A percentile compares a stretch with the other conserved stretches of the same genome.
These are phyloP conservation scores for Dianthus caryophyllus DNA, from an alignment of 148 eudicot species.

Conservation along the genomic window DNA sequence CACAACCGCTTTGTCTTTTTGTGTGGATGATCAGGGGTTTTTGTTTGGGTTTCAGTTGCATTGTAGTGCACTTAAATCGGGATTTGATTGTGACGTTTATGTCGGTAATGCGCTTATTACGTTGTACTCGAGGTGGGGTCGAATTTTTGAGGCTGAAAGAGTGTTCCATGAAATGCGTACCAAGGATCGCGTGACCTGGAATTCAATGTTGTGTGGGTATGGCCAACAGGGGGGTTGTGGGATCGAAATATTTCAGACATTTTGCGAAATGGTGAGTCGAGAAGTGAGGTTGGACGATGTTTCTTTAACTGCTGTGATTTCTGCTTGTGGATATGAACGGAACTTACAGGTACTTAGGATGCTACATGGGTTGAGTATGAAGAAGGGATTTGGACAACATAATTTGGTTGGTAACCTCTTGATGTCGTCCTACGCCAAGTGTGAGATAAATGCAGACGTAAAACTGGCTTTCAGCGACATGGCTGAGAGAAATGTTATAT, in stretches of 20 bases:
- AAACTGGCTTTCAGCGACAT: constrained; percentile 51
- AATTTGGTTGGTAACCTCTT: constrained; percentile 67
- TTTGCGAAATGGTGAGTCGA: constrained; percentile 54
- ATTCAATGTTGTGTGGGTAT: constrained; percentile 78
- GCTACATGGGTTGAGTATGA: constrained; percentile 57
- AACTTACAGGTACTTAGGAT: constrained; percentile 52
- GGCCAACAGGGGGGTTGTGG: constrained; percentile 67
- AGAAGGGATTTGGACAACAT: constrained; percentile 43
- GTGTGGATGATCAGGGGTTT: constrained; percentile 54
- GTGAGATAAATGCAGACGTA: constrained; percentile 52
- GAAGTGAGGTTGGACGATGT: constrained; percentile 67
- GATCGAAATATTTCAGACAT: constrained; percentile 45
- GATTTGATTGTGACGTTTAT: constrained; percentile 51
- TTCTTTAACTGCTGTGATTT: constrained; percentile 59
- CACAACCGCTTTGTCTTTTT: constrained; percentile 54
- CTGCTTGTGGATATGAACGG: constrained; percentile 68
- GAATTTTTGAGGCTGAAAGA: constrained; percentile 52
- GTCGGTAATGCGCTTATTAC: constrained; percentile 77
- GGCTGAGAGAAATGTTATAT: constrained; percentile 63
- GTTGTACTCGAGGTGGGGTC: constrained; percentile 68
- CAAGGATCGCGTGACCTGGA: constrained; percentile 91
- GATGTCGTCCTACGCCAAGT: constrained; percentile 70
- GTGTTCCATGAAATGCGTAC: constrained; percentile 57
- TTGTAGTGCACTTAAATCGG: constrained; percentile 42
- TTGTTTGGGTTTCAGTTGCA: constrained; percentile 67